These are phyloP conservation scores for Tripidium arundinaceum DNA, from an alignment of 202 grass and related monocot genomes.

Conservation along the genomic window DNA sequence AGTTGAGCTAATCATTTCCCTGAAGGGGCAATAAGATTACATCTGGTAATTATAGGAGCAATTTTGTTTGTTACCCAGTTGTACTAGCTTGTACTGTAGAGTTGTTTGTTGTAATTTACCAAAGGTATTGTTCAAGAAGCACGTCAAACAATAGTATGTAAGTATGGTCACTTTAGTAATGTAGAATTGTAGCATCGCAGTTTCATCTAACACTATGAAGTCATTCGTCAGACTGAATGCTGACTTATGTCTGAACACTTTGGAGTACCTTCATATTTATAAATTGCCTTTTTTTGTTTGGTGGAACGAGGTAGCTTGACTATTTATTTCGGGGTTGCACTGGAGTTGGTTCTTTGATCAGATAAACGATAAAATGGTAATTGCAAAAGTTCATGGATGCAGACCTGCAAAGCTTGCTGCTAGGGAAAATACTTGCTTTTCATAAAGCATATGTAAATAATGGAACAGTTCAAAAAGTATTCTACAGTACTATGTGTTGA, in stretches of 20 bases:
- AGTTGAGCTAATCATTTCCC: conserved; percentile 21
- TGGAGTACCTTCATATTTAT: not conserved
- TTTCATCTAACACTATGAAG: not conserved
- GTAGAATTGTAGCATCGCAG: not conserved
- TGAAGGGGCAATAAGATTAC: conserved; percentile 12
- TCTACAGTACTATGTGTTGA: not conserved
- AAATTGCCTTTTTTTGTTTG: not conserved
- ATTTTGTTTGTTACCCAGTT: conserved; percentile 4
- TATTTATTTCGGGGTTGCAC: not conserved
- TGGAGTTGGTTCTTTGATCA: not conserved
- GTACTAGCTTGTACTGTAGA: not conserved
- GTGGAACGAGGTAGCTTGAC: not conserved
- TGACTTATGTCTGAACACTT: not conserved
- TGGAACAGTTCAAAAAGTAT: not conserved
- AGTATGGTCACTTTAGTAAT: not conserved
- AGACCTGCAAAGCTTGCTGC: not conserved
- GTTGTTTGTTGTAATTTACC: not conserved
- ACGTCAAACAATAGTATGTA: not conserved
- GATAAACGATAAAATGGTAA: not conserved
- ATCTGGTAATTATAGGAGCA: not conserved
- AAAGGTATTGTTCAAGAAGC: not conserved
- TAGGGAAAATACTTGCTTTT: not conserved
- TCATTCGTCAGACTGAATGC: not conserved
- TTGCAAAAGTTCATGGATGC: not conserved
- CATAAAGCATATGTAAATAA: conserved; percentile 18